Base-by-base conservation (phyloP, 140 eudicot genomes). In the Bidens hawaiensis region DNA sequence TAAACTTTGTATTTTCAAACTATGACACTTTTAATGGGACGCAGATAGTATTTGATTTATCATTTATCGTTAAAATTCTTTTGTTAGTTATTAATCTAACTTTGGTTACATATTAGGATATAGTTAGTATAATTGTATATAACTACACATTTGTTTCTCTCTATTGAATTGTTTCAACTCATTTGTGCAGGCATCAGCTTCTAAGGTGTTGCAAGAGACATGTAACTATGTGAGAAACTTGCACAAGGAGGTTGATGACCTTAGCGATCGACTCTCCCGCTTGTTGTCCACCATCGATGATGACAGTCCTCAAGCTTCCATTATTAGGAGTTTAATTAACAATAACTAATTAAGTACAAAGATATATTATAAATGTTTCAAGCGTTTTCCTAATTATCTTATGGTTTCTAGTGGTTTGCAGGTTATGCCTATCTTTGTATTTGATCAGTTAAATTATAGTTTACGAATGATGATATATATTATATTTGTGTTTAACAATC, bases 231-330 rank as follows among this genome's bases (percentile, higher is more conserved):
- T 86, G 8, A 77, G 95, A 58, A 83, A 56, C 66, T 63, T 86
- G 72, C 87, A 83, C 72, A 80, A 79, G 67, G 91, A 86, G 74
- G 87, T 86, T 69, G 95, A 86, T 42, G 95, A 82, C 77, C 81
- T 86, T 14, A 86, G 95, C 19, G 95, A 80, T n/a, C 89, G 95
- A 31, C 79, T 86, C 12, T 80, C 95, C 5, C 87, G 78, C 55
- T 71, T 86, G 6, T 60, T 86, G 64, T 70, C 90, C 41, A 77
- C 95, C 22, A 53, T 80, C 12, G 95, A 83, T 49, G 76, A 82
- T 33, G 83, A 83, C 26, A 86, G 91, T 28, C 85, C 86, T 15
- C 79, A 86, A 70, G 95, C 95, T 52, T 70, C 88, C 53, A 83
- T 86, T 31, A 80, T 86, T 73, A 75, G 91, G 67, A 83, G 85